Evolutionary conservation across 768 basidiomycete genomes (phyloP), one percentile per base, ranked within the genome.

Genomic region (Hemileccinum rubropunctum): DNA sequence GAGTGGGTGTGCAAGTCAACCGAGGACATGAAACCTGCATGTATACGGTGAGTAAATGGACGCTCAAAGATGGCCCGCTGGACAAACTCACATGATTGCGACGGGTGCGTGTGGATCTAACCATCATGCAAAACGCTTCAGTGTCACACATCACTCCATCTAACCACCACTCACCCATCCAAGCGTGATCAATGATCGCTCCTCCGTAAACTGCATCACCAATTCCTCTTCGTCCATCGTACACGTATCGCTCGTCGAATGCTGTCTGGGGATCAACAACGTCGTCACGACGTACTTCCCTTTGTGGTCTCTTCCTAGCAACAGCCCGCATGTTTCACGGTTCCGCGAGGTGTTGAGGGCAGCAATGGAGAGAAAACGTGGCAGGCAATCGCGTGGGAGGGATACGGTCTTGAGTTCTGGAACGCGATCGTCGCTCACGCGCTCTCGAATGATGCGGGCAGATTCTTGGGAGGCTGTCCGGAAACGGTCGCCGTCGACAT

Each of bases 1-100:
- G 88, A 84, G 66, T 95, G 93, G 3, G 92, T 95, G 59, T 97
- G 93, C 18, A 97, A 68, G 65, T 95, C 93, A 15, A 95, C 85
- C 8, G 92, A 95, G 6, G 92, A 94, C 88, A 95, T 92, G 72
- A 97, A 97, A 67, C 84, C 84, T 86, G 50, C 36, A n/a, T 9
- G 11, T 8, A 20, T 18, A 36, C 10, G 13, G 12, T 57, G 23
- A 35, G 51, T 45, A 49, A 44, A 32, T 3, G n/a, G 15, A 41
- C 14, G 3, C 21, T 35, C 23, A 17, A 33, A 11, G 9, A 37
- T 33, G 52, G 23, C 35, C 13, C 26, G 28, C 34, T 3, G 18
- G 30, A 28, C 8, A 21, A 6, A 74, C 82, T 51, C 54, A 84
- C 91, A 93, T 47, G 86, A 86, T 57, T 94, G 92, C 5, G 90